Evolutionary conservation across 2,329 filamentous ascomycete species (phyloP).

Genomic region (Plenodomus tracheiphilus): DNA sequence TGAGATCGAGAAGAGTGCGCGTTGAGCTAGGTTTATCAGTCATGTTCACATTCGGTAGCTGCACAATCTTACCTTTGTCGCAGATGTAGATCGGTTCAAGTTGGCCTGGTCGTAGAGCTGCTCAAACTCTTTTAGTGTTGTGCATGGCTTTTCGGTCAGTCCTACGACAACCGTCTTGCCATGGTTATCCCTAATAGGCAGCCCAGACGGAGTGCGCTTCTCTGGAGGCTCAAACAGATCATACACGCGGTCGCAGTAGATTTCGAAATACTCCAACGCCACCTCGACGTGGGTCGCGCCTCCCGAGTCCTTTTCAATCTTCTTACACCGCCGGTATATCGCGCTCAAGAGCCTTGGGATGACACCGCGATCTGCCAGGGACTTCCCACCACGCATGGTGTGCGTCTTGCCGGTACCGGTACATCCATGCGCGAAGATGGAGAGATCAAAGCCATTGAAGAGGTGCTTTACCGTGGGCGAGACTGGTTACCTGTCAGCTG

Average conservation of each 20-base stretch:
- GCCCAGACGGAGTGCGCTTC: slow-evolving; percentile 77
- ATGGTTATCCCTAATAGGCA: slow-evolving; percentile 82
- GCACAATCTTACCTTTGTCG: slow-evolving; percentile 67
- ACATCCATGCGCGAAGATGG: slow-evolving; percentile 89
- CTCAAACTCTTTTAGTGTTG: slow-evolving; percentile 88
- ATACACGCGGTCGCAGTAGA: slow-evolving; percentile 95
- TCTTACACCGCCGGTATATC: slow-evolving; percentile 83
- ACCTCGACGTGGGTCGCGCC: slow-evolving; percentile 73
- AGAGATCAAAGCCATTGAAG: slow-evolving; percentile 74
- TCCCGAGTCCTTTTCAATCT: slow-evolving; percentile 77
- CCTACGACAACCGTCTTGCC: slow-evolving; percentile 88
- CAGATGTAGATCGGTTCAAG: slow-evolving; percentile 83
- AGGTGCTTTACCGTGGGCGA: slow-evolving; percentile 87
- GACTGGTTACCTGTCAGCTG: slow-evolving; percentile 58
- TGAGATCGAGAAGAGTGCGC: slow-evolving; percentile 89
- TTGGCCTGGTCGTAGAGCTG: slow-evolving; percentile 88
- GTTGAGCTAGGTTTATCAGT: slow-evolving; percentile 62
- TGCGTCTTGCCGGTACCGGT: slow-evolving; percentile 95
- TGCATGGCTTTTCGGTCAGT: slow-evolving; percentile 78
- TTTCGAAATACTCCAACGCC: slow-evolving; percentile 88
- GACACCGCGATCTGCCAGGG: slow-evolving; percentile 81
- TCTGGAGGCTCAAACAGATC: slow-evolving; percentile 87
- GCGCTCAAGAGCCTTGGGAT: slow-evolving; percentile 84
- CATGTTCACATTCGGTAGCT: not conserved
- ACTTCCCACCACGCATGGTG: slow-evolving; percentile 91